Percentiles rank a stretch among this genome's conserved stretches.
Conservation (phyloP, 1,139 yeast species). For the Debaryomyces robertsiae region DNA sequence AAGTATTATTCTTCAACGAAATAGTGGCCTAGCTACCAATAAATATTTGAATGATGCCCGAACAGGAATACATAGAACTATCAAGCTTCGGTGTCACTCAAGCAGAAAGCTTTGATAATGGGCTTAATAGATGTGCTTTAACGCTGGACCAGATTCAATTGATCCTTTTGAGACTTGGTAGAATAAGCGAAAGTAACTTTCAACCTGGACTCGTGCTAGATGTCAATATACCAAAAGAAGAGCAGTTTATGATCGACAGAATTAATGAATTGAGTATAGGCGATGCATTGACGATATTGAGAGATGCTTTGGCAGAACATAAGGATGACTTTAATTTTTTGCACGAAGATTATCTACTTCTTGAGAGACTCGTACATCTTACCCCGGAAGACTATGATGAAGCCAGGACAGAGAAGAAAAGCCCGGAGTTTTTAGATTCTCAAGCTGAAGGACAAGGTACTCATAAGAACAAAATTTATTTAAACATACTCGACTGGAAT, state of each 20-base stretch:
- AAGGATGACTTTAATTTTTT: conserved; percentile 46
- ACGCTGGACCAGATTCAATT: conserved; percentile 29
- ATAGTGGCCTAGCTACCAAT: no score
- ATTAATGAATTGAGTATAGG: conserved; percentile 24
- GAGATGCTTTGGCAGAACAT: conserved; percentile 44
- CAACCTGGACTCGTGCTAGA: conserved; percentile 12
- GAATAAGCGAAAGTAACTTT: conserved; percentile 32
- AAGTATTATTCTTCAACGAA: no score
- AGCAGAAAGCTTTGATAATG: background rate
- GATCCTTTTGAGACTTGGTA: conserved; percentile 33
- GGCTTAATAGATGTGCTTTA: conserved; percentile 14
- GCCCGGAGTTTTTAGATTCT: conserved; percentile 13
- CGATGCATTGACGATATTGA: conserved; percentile 35
- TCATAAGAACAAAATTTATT: conserved; percentile 31
- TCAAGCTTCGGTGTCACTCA: conserved; percentile 1
- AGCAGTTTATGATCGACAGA: conserved; percentile 34
- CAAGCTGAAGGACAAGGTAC: conserved; percentile 11
- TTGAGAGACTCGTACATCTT: conserved; percentile 32
- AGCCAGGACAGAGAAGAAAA: conserved; percentile 9
- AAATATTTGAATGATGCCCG: background rate
- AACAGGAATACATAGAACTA: conserved; percentile 6
- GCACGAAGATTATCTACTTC: conserved; percentile 37
- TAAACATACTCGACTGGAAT: conserved; percentile 36
- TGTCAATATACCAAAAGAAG: conserved; percentile 22
- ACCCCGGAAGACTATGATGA: conserved; percentile 22